Percentiles rank a stretch among this genome's conserved stretches.
phyloP scores from a whole-genome alignment of 495 filamentous ascomycete genomes.

The Xylaria bambusicola region DNA sequence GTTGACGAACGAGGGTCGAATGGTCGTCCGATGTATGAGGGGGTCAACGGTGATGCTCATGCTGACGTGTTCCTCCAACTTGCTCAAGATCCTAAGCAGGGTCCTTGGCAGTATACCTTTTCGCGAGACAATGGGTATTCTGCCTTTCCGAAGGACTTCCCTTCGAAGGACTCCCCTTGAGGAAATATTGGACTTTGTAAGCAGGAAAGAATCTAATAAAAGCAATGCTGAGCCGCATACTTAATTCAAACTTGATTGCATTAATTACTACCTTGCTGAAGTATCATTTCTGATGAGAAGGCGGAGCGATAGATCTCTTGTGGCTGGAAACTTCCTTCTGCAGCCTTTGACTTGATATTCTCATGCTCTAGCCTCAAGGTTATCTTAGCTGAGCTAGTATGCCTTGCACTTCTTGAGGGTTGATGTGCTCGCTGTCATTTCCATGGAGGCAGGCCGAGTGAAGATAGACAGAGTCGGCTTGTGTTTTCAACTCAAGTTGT shows the following conservation, averaged over 20 bases:
- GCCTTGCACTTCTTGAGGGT: conserved; percentile 26
- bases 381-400: conserved; percentile 23
- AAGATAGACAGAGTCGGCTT: conserved; percentile 21
- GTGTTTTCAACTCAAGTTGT: conserved; percentile 16
- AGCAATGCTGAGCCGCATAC: too few species aligned
- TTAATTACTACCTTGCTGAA: too few species aligned
- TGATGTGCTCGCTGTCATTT: conserved; percentile 14
- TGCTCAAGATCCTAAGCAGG: conserved; percentile 28
- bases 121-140: conserved; percentile 43
- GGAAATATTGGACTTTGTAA: too few species aligned
- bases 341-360: not conserved
- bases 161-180: not conserved
- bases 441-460: conserved; percentile 38
- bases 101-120: conserved; percentile 44
- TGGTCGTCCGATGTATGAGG: conserved; percentile 29
- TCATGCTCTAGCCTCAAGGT: not conserved
- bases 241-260: too few species aligned
- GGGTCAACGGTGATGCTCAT: conserved; percentile 35
- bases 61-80: conserved; percentile 37
- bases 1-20: conserved; percentile 40
- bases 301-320: not conserved
- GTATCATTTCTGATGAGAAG: too few species aligned
- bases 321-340: not conserved
- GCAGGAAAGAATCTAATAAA: too few species aligned
- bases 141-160: conserved; percentile 16